A percentile compares a stretch with the other conserved stretches of the same genome.
Conservation (phyloP, 2,329 filamentous ascomycete species). For the Penicillium sp. region DNA sequence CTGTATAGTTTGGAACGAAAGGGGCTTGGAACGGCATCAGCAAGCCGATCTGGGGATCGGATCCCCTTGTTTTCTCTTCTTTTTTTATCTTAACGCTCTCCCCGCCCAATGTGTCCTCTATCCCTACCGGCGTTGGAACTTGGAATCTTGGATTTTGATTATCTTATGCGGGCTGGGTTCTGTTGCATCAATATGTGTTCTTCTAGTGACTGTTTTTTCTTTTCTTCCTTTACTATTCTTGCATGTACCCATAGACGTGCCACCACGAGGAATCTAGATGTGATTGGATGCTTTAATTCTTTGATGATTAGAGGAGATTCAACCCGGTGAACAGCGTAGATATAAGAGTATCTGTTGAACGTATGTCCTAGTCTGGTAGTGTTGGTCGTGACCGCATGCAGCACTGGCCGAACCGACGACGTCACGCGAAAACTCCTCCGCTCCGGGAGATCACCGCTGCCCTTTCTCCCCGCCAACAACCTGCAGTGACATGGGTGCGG, state of each 20-base stretch:
- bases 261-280: constrained; percentile 27
- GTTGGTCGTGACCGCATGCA: constrained; percentile 20
- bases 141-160: constrained; percentile 17
- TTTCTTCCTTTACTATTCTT: constrained; percentile 11
- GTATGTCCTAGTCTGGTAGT: neutral
- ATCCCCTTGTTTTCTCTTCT: constrained; percentile 5
- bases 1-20: constrained; percentile 28
- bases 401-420: constrained; percentile 32
- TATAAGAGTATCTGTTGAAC: no score
- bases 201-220: constrained; percentile 16
- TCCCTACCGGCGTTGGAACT: constrained; percentile 25
- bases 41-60: constrained; percentile 18
- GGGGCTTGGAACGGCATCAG: constrained; percentile 7
- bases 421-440: constrained; percentile 36
- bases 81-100: constrained; percentile 12
- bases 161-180: constrained; percentile 24
- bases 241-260: constrained; percentile 35
- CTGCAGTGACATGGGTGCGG: constrained; percentile 26
- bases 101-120: constrained; percentile 18
- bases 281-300: constrained; percentile 16
- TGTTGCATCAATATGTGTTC: constrained; percentile 28
- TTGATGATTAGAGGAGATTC: no score
- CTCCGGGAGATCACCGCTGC: constrained; percentile 29
- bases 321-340: no score
- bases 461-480: constrained; percentile 19